Evolutionary conservation across 306 rosid genomes (phyloP).

Genomic region (Trichosanthes cucumerina): DNA sequence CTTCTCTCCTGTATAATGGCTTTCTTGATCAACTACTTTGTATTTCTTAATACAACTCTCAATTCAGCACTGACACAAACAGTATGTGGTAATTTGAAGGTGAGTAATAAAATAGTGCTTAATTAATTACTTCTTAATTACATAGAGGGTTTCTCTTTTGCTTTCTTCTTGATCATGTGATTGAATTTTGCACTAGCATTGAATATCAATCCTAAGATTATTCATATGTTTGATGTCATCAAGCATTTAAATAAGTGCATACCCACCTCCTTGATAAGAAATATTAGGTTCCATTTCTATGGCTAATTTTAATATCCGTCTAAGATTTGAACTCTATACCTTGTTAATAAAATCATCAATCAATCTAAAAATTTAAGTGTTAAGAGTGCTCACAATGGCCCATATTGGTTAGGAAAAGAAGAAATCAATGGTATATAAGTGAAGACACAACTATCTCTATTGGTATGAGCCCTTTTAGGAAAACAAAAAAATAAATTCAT

Average conservation of each 20-base stretch:
- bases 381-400: too few species aligned
- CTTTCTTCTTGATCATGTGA: too few species aligned
- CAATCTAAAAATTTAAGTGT: too few species aligned
- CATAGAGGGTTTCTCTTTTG: too few species aligned
- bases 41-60: slow-evolving; percentile 60
- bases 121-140: background rate
- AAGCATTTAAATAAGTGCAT: background rate
- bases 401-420: too few species aligned
- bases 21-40: slow-evolving; percentile 65
- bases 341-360: too few species aligned
- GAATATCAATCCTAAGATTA: background rate
- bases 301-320: background rate
- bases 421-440: too few species aligned
- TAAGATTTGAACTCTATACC: background rate
- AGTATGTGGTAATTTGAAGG: slow-evolving; percentile 69
- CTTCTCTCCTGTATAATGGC: slow-evolving; percentile 64
- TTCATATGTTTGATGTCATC: background rate
- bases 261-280: background rate
- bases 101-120: background rate
- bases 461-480: too few species aligned
- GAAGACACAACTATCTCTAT: too few species aligned
- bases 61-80: slow-evolving; percentile 86
- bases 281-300: background rate
- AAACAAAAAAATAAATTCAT: too few species aligned
- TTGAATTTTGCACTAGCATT: too few species aligned